These are phyloP conservation scores for Tribonema minus DNA, from an alignment of 108 stramenopile species.

Conservation along the genomic window DNA sequence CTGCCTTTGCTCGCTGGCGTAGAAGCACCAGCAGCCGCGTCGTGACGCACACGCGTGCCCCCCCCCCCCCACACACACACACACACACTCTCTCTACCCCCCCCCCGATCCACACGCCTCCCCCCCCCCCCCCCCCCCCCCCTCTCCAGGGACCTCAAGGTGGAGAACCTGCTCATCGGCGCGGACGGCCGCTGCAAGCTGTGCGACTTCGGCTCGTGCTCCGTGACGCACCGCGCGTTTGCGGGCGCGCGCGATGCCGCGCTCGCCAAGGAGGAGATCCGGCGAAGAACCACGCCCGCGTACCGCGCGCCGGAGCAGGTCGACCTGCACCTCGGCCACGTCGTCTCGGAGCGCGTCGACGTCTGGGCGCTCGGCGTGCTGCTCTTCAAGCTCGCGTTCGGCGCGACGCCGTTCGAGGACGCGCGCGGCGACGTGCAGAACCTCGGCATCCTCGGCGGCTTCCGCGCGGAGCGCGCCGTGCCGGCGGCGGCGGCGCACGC, in stretches of 20 bases:
- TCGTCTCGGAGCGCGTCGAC: slow-evolving; percentile 28
- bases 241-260: neutral
- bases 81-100: no score
- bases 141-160: slow-evolving; percentile 61
- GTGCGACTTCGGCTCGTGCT: slow-evolving; percentile 60
- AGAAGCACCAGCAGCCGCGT: neutral
- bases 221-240: neutral
- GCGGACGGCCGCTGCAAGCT: slow-evolving; percentile 62
- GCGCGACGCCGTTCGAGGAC: slow-evolving; percentile 40
- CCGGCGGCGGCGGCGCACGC: no score
- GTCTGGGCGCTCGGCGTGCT: slow-evolving; percentile 45
- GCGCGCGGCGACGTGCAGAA: slow-evolving; percentile 5
- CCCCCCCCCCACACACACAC: neutral
- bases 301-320: slow-evolving; percentile 48
- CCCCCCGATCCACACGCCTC: neutral
- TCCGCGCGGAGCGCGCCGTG: no score
- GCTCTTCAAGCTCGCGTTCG: slow-evolving; percentile 26
- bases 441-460: slow-evolving; percentile 15
- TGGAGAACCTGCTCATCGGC: slow-evolving; percentile 65
- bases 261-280: slow-evolving; percentile 18
- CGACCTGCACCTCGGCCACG: slow-evolving; percentile 1
- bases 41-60: neutral
- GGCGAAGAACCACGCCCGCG: slow-evolving; percentile 22
- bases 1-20: neutral
- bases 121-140: neutral